Base-by-base conservation (phyloP, 192 early-diverging fungal genomes). In the Linnemannia hyalina region DNA sequence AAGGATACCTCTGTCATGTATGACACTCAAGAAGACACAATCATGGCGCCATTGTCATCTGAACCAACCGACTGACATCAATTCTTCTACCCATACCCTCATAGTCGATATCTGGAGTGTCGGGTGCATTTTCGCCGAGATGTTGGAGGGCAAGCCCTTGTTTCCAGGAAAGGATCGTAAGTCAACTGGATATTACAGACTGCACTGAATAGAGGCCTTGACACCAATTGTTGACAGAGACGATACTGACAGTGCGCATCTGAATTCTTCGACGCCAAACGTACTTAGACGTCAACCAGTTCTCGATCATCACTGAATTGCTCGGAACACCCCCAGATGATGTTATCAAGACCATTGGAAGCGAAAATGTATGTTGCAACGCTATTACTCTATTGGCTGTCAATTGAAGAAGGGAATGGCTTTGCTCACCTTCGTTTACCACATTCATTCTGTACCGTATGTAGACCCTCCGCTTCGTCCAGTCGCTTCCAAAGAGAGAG, bases 61-160 rank as follows among this genome's bases (percentile, higher is more conserved):
- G 29, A 65, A 29, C n/a, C 11, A 15, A 1, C 10, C 11, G 29
- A 13, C 60, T 65, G 29, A 65, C 60, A 29, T 32, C 16, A 6
- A 8, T 29, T 10, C 13, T 32, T 65, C 2, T 35, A 11, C 4
- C 35, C 6, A 47, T 70, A 74, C 36, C 54, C 47, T 68, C 42
- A 47, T 72, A 81, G 97, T 98, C 11, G 97, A 98, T 86, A 96
- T 98, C 76, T 98, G 97, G 97, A 97, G 96, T 91, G 91, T 94
- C 3, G 97, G 97, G 42, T 98, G 97, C 88, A 98, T 98, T 76
- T 95, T 98, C 78, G 96, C 95, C 73, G 97, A 99, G 89, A 97
- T 99, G 97, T 88, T 99, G n/a, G 96, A 97, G 88, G 97, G 95
- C 79, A 97, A 95, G 80, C 97, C 97, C 49, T 87, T 99, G 73